Conservation (phyloP, 495 filamentous ascomycete species). For the Massariosphaeria phaeospora region DNA sequence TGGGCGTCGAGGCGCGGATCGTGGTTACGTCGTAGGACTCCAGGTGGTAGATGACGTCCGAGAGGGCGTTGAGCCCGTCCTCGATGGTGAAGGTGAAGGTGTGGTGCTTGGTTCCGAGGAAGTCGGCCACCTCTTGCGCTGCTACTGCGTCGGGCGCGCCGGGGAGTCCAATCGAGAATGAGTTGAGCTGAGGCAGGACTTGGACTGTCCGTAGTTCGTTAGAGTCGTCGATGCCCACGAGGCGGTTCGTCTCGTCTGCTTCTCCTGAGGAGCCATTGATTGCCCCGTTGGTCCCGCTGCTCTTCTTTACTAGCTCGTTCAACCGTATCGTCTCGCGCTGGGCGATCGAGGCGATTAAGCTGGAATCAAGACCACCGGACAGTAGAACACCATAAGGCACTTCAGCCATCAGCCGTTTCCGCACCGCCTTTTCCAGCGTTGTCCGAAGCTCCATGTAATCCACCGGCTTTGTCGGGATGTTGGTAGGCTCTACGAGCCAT, state of each 20-base stretch:
- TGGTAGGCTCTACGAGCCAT: conserved; percentile 78
- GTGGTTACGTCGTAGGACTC: conserved; percentile 98
- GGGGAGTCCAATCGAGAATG: conserved; percentile 94
- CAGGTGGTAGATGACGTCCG: conserved; percentile 95
- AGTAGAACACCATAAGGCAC: conserved; percentile 95
- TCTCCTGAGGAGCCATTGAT: conserved; percentile 38
- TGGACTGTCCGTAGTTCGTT: conserved; percentile 87
- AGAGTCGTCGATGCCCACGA: conserved; percentile 91
- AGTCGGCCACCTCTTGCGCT: conserved; percentile 83
- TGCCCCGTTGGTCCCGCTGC: conserved; percentile 42
- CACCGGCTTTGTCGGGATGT: conserved; percentile 69
- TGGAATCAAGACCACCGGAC: conserved; percentile 93
- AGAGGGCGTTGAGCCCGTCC: conserved; percentile 91
- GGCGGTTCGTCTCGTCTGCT: conserved; percentile 53
- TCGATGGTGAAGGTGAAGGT: conserved; percentile 96
- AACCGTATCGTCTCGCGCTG: conserved; percentile 82
- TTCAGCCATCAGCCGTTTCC: conserved; percentile 97
- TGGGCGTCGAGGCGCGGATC: conserved; percentile 95
- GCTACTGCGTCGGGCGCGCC: conserved; percentile 86
- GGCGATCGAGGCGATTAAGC: conserved; percentile 89
- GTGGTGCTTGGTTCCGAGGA: conserved; percentile 95
- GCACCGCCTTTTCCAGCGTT: conserved; percentile 82
- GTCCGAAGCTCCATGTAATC: conserved; percentile 76
- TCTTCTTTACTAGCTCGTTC: conserved; percentile 47
- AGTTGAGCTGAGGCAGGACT: conserved; percentile 88